Conservation (phyloP, 345 rosid genomes). For the Erucastrum elatum region DNA sequence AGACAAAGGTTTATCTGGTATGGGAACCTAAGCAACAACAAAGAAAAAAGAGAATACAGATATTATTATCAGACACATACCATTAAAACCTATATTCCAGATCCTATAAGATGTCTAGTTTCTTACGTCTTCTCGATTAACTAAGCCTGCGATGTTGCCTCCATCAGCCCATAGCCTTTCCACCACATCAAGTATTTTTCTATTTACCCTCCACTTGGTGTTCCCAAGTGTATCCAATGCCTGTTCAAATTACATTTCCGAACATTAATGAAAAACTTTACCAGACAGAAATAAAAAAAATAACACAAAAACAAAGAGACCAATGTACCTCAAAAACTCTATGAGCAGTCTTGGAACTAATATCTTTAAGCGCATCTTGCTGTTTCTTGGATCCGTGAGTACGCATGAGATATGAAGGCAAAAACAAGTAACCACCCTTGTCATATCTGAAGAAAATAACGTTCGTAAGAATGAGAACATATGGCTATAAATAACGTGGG, state of each 20-base stretch:
- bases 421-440: conserved; percentile 88
- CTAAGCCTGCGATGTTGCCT: conserved; percentile 81
- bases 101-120: conserved; percentile 7
- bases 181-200: conserved; percentile 65
- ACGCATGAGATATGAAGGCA: conserved; percentile 94
- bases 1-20: conserved; percentile 65
- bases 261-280: neutral
- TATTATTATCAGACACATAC: conserved; percentile 8
- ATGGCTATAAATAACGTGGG: neutral
- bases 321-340: conserved; percentile 76
- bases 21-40: conserved; percentile 51
- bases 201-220: conserved; percentile 94
- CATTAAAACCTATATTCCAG: too few relatives aligned
- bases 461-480: neutral
- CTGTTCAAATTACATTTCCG: conserved; percentile 40
- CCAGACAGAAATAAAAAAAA: neutral
- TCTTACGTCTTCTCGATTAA: conserved; percentile 89
- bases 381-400: conserved; percentile 92
- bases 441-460: conserved; percentile 59
- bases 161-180: conserved; percentile 91
- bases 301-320: neutral
- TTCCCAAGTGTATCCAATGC: conserved; percentile 95
- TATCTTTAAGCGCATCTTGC: conserved; percentile 62
- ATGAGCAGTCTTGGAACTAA: conserved; percentile 51
- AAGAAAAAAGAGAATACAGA: neutral